A percentile compares a stretch with the other conserved stretches of the same genome.
These are phyloP conservation scores for Toxoplasma gondii DNA, from an alignment of 169 alveolate species.

Conservation along the genomic window DNA sequence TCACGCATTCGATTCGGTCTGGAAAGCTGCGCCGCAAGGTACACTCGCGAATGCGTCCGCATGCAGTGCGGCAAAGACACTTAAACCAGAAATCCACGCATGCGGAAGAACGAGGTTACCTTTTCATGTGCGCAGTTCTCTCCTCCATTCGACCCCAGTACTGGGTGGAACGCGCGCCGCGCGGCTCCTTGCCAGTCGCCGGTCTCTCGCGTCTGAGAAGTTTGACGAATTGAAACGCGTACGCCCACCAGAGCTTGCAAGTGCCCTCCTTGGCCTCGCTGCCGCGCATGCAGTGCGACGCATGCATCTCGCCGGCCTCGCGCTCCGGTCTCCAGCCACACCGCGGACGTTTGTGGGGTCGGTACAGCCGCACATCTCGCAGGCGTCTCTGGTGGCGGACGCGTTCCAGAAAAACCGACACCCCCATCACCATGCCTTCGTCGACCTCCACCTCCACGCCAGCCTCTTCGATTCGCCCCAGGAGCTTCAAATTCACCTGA, in stretches of 20 bases:
- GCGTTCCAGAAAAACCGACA: background rate
- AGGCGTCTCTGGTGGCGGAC: slow-evolving; percentile 19
- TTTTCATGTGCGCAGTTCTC: slow-evolving; percentile 11
- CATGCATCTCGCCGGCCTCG: background rate
- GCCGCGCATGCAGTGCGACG: background rate
- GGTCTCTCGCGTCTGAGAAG: background rate
- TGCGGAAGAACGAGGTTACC: background rate
- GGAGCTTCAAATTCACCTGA: background rate
- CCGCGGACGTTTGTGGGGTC: slow-evolving; percentile 3
- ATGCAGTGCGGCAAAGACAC: too few species aligned
- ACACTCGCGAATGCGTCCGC: too few species aligned
- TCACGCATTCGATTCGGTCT: too few species aligned
- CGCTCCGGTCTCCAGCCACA: background rate
- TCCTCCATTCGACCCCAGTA: slow-evolving; percentile 36
- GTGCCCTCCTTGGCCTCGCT: background rate
- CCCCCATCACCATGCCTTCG: background rate
- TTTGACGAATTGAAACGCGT: slow-evolving; percentile 9
- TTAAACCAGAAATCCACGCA: too few species aligned
- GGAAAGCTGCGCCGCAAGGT: too few species aligned
- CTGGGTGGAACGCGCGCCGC: background rate
- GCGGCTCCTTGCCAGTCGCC: background rate
- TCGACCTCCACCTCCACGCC: slow-evolving; percentile 19
- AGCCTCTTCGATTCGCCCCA: background rate
- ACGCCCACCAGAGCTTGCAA: background rate
- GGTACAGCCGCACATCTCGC: background rate